Conservation (phyloP, 306 rosid genomes). For the Erythrophleum fordii region DNA sequence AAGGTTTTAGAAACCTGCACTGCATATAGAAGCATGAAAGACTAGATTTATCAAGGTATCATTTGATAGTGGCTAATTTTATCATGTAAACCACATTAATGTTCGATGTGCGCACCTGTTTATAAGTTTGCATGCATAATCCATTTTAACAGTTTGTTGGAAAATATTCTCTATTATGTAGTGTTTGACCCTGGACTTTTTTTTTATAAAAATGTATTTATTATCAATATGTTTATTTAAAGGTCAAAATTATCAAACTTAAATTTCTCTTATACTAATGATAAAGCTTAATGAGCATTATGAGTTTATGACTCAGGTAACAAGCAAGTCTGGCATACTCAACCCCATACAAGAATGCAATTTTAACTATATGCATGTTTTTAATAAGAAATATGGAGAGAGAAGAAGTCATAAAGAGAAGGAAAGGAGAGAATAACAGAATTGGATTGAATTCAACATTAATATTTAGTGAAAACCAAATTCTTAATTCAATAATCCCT, state of each 20-base stretch:
- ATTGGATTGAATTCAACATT: not conserved
- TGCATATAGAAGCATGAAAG: not conserved
- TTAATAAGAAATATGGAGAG: too few relatives aligned
- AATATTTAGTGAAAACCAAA: not conserved
- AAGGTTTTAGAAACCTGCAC: too few relatives aligned
- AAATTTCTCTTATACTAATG: not conserved
- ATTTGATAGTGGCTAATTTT: not conserved
- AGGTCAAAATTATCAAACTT: not conserved
- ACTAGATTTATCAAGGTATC: not conserved
- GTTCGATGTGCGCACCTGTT: not conserved
- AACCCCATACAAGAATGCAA: not conserved
- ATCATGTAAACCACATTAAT: conserved; percentile 1
- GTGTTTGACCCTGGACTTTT: conserved; percentile 8
- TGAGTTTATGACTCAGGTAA: not conserved
- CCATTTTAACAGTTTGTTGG: not conserved
- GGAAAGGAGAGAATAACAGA: too few relatives aligned
- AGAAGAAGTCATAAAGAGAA: too few relatives aligned
- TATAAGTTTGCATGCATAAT: not conserved
- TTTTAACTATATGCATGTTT: not conserved
- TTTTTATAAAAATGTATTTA: conserved; percentile 20
- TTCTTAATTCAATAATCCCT: not conserved
- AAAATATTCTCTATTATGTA: not conserved
- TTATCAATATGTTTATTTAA: not conserved
- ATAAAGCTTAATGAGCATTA: not conserved
- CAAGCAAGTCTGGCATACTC: not conserved